Base-by-base conservation (phyloP, 1,284 basidiomycete species). In the Ceratobasidium theobromae region DNA sequence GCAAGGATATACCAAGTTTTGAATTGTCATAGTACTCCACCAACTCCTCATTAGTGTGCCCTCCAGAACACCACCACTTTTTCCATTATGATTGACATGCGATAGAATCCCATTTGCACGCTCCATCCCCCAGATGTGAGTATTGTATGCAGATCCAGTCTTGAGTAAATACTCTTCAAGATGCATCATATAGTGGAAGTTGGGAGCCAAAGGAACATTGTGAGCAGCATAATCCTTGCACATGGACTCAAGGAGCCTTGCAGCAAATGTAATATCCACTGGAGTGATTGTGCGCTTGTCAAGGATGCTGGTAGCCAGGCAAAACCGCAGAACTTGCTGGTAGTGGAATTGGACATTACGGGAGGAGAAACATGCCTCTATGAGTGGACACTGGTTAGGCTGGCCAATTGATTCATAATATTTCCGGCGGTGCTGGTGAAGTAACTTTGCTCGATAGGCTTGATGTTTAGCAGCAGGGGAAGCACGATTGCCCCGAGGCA, bases 181-280 rank as follows among this genome's bases (percentile, higher is more conserved):
- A 25, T 60, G 57, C 28, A 60, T 49, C 30, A 60, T 23, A 8
- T 60, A 35, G 16, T 60, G 57, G 32, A 60, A 60, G 21, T 60
- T 60, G 12, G 43, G 57, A 12, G 57, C 18, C 1, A 60, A 30
- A 1, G 30, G 45, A 1, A 21, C 9, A 25, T 60, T 60, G 9
- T 35, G 14, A 1, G 1, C 0, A 4, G 40, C 18, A 16, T 60
- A 51, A 4, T 49, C 30, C n/a, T 9, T 60, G 21, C 45, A 60
- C 9, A 60, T 1, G 0, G 57, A 12, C 14, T 60, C 57, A 3
- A 58, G 45, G 6, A 58, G 16, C 3, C 14, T 16, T 21, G 28
- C 21, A 33, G 45, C 55, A 25, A 58, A 58, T 25, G 1, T 9
- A 32, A 49, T 58, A 2, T 48, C 21, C 1, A 16, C 9, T 35